Conservation (phyloP, 352 stramenopile species). For the Plasmopara halstedii region DNA sequence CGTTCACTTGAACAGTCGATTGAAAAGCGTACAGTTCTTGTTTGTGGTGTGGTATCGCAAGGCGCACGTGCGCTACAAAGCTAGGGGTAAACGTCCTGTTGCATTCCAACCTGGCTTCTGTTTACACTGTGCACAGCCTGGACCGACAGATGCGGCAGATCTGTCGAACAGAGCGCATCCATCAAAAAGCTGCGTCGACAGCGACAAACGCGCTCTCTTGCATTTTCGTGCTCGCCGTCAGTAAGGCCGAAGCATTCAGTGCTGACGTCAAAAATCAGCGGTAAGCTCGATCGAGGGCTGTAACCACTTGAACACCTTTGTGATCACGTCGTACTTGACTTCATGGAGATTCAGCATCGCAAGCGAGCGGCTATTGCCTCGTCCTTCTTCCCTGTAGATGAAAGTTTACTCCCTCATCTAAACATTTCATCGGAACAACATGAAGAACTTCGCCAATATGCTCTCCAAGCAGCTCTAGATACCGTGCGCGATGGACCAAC, state of each 20-base stretch:
- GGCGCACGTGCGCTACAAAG: conserved; percentile 26
- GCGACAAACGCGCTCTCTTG: conserved; percentile 6
- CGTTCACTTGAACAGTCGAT: too few relatives aligned
- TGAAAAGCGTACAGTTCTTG: conserved; percentile 10
- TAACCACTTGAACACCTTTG: background rate
- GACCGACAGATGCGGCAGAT: conserved; percentile 15
- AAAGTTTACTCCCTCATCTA: conserved; percentile 40
- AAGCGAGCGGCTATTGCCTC: conserved; percentile 29
- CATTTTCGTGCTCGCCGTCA: conserved; percentile 18
- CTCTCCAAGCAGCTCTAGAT: conserved; percentile 39
- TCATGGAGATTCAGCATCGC: conserved; percentile 20
- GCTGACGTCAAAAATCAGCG: background rate
- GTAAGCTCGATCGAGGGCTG: conserved; percentile 3
- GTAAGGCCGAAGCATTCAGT: conserved; percentile 1
- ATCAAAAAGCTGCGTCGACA: conserved; percentile 4
- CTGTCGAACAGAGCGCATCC: conserved; percentile 15
- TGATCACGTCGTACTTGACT: conserved; percentile 1
- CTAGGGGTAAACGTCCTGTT: conserved; percentile 17
- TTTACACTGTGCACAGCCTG: background rate
- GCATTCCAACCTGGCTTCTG: conserved; percentile 6
- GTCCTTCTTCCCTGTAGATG: conserved; percentile 49
- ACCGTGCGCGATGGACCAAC: conserved; percentile 50
- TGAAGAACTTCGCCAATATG: conserved; percentile 52
- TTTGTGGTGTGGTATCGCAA: conserved; percentile 20
- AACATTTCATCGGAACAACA: conserved; percentile 43